Conservation (phyloP, 108 stramenopile genomes). For the Halocafeteria seosinensis region DNA sequence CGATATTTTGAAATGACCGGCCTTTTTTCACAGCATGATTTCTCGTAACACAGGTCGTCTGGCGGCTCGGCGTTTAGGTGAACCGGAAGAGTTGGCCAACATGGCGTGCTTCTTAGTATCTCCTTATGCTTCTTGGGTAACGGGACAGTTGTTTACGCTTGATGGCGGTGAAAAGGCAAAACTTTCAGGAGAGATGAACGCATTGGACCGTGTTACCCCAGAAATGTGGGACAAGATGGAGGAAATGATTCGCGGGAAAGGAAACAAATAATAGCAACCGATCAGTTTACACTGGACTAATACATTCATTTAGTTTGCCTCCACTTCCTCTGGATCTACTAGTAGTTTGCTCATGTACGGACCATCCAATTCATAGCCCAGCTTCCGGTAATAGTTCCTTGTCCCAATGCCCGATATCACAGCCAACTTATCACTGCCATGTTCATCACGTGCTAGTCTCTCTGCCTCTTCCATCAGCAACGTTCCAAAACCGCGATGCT, state of each 20-base stretch:
- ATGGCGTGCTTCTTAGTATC: slow-evolving; percentile 6
- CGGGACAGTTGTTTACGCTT: not conserved
- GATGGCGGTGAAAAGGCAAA: not conserved
- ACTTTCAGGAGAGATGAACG: not conserved
- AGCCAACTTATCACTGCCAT: slow-evolving; percentile 63
- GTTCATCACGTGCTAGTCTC: slow-evolving; percentile 67
- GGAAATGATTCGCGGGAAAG: not conserved
- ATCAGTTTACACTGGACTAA: too few relatives aligned
- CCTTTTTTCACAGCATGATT: too few relatives aligned
- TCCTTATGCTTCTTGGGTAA: not conserved
- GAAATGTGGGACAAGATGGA: not conserved
- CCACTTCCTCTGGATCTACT: too few relatives aligned
- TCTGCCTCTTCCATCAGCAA: slow-evolving; percentile 86
- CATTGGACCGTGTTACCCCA: not conserved
- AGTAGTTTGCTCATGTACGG: slow-evolving; percentile 13
- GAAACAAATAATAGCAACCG: not conserved
- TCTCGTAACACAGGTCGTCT: too few relatives aligned
- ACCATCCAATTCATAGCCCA: slow-evolving; percentile 61
- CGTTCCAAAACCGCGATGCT: slow-evolving; percentile 85
- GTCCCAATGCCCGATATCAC: slow-evolving; percentile 89
- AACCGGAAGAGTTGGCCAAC: slow-evolving; percentile 15
- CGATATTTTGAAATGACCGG: too few relatives aligned
- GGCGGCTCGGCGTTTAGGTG: slow-evolving; percentile 10
- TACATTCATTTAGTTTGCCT: too few relatives aligned
- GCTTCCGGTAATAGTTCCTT: slow-evolving; percentile 77